These are phyloP conservation scores for Henckelia pumila DNA, from an alignment of 257 asterid species.

Conservation along the genomic window DNA sequence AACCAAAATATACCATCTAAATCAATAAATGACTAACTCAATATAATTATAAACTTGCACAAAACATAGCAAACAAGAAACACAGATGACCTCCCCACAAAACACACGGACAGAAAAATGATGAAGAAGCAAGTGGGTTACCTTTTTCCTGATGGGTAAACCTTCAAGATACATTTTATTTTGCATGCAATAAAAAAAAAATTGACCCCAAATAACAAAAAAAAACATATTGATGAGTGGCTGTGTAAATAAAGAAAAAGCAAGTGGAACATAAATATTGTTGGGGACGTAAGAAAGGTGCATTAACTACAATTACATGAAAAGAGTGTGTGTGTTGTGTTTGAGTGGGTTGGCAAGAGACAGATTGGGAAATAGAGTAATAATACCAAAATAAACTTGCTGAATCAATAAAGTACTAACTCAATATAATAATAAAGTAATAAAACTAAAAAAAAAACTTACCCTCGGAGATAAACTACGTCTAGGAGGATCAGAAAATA, in stretches of 20 bases:
- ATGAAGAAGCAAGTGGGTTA: constrained; percentile 9
- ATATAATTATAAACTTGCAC: no score
- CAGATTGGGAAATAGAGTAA: background rate
- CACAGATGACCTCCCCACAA: constrained; percentile 13
- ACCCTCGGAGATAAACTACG: no score
- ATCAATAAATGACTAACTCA: no score
- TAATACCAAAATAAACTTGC: no score
- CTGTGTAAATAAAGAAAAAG: constrained; percentile 26
- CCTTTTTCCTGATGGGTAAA: constrained; percentile 30
- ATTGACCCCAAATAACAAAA: background rate
- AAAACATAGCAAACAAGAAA: constrained; percentile 20
- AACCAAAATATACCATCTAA: no score
- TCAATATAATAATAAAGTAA: no score
- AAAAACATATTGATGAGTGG: constrained; percentile 11
- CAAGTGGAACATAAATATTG: constrained; percentile 36
- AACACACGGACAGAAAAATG: constrained; percentile 2
- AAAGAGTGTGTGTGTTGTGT: constrained; percentile 33
- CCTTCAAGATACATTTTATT: constrained; percentile 4
- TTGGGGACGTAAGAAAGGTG: constrained; percentile 37
- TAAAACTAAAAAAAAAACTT: no score
- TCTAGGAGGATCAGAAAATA: no score
- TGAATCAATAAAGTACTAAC: no score
- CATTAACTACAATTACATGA: constrained; percentile 68
- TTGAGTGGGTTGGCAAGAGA: background rate
- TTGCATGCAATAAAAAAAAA: constrained; percentile 13